Percentiles rank a stretch among this genome's conserved stretches.
These are phyloP conservation scores for Wickerhamomyces xylosicus DNA, from an alignment of 805 yeast genomes.

Conservation along the genomic window DNA sequence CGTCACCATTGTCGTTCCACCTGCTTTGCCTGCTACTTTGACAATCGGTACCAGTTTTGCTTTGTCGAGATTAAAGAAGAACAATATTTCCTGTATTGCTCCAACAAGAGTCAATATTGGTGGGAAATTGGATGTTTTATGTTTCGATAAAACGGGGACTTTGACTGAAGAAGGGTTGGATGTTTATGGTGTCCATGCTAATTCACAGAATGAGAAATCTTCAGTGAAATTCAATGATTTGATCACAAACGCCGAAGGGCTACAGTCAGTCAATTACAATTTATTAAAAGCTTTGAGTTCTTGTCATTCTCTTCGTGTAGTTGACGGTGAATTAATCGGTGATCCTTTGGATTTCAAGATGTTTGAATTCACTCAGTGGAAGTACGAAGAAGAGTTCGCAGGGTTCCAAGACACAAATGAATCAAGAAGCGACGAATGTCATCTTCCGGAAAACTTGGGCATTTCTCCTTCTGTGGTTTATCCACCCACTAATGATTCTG, in stretches of 20 bases:
- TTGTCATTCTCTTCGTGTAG: constrained; percentile 78
- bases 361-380: constrained; percentile 85
- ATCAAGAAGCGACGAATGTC: constrained; percentile 26
- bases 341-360: constrained; percentile 91
- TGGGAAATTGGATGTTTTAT: constrained; percentile 81
- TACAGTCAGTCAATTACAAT: constrained; percentile 19
- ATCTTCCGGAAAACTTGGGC: constrained; percentile 31
- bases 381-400: constrained; percentile 55
- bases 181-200: constrained; percentile 55
- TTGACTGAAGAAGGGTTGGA: constrained; percentile 95
- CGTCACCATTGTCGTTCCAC: constrained; percentile 95
- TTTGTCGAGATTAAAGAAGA: constrained; percentile 56
- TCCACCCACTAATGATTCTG: constrained; percentile 29
- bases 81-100: constrained; percentile 76
- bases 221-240: constrained; percentile 20
- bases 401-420: constrained; percentile 28
- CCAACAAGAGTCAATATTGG: constrained; percentile 95
- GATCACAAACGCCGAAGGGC: constrained; percentile 12
- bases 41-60: constrained; percentile 97
- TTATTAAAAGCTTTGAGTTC: constrained; percentile 35
- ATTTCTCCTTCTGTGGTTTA: constrained; percentile 41
- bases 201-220: constrained; percentile 4
- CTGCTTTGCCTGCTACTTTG: constrained; percentile 94
- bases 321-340: constrained; percentile 77
- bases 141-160: constrained; percentile 97